Percentiles rank a stretch among this genome's conserved stretches.
These are phyloP conservation scores for Podaxis mareebaensis DNA, from an alignment of 768 basidiomycete genomes.

Conservation along the genomic window DNA sequence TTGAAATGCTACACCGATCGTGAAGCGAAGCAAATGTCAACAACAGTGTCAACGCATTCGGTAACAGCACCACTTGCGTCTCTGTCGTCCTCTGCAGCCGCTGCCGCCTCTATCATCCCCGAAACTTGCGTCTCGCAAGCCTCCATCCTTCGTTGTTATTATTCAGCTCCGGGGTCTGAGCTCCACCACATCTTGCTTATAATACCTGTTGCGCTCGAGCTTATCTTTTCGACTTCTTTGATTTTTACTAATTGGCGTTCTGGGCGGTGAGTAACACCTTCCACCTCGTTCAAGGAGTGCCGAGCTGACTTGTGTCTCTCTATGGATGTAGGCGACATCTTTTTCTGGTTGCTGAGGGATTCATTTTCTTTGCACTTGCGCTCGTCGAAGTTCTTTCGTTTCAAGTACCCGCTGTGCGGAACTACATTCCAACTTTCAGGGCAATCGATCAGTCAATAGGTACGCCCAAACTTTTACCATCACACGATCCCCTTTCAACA, in stretches of 20 bases:
- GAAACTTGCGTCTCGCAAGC: slow-evolving; percentile 70
- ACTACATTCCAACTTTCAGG: slow-evolving; percentile 46
- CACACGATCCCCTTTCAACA: neutral
- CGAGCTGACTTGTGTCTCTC: neutral
- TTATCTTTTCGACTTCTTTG: slow-evolving; percentile 57
- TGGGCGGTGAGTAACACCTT: slow-evolving; percentile 42
- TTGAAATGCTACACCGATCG: slow-evolving; percentile 9
- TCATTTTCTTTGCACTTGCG: slow-evolving; percentile 58
- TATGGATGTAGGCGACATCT: slow-evolving; percentile 46
- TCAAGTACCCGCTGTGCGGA: slow-evolving; percentile 50
- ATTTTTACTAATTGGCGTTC: slow-evolving; percentile 48
- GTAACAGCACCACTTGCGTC: neutral
- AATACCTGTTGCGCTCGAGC: slow-evolving; percentile 64
- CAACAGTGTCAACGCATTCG: slow-evolving; percentile 35
- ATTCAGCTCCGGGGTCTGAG: slow-evolving; percentile 34
- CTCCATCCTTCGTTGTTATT: slow-evolving; percentile 69
- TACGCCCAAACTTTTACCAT: slow-evolving; percentile 31
- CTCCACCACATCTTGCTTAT: slow-evolving; percentile 51
- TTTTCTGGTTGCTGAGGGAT: slow-evolving; percentile 62
- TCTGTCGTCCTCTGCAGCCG: neutral
- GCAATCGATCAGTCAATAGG: slow-evolving; percentile 62
- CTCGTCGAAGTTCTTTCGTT: slow-evolving; percentile 63
- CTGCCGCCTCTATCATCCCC: neutral
- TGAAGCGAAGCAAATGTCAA: slow-evolving; percentile 14
- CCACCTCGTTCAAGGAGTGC: neutral